Evolutionary conservation across 2,329 filamentous ascomycete genomes (phyloP).

Genomic region (Trichophyton schoenleinii): DNA sequence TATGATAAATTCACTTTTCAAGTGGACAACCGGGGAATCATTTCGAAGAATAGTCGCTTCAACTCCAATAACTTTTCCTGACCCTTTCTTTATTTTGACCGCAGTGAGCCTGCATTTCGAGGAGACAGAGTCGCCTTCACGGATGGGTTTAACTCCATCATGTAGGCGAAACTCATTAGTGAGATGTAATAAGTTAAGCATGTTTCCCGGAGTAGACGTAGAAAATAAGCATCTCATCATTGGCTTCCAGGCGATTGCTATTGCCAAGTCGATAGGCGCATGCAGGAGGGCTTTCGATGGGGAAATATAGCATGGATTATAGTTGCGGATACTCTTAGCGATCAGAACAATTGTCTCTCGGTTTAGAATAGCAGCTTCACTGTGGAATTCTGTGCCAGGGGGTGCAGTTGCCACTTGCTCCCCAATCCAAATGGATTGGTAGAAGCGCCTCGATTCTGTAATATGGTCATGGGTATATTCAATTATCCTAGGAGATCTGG

Average conservation of each 20-base stretch:
- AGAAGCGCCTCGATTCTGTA: background rate
- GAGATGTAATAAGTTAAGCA: constrained; percentile 89
- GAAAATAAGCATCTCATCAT: constrained; percentile 99
- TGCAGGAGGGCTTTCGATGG: constrained; percentile 30
- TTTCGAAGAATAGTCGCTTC: constrained; percentile 87
- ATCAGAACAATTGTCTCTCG: constrained; percentile 37
- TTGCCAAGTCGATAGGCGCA: constrained; percentile 97
- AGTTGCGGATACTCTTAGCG: background rate
- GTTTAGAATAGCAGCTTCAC: background rate
- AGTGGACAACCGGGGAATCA: constrained; percentile 83
- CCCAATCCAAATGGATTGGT: background rate
- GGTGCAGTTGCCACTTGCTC: background rate
- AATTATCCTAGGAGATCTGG: background rate
- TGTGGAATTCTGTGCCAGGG: background rate
- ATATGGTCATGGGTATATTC: background rate
- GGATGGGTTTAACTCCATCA: background rate
- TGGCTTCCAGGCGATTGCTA: constrained; percentile 94
- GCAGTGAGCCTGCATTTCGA: background rate
- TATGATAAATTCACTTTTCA: constrained; percentile 96
- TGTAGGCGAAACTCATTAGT: constrained; percentile 70
- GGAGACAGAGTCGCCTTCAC: background rate
- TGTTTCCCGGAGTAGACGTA: constrained; percentile 84
- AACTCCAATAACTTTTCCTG: constrained; percentile 91
- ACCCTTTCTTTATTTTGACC: background rate
- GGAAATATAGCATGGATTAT: background rate